A percentile compares a stretch with the other conserved stretches of the same genome.
Conservation (phyloP, 1,284 basidiomycete species). For the Stygiomarasmius scandens region DNA sequence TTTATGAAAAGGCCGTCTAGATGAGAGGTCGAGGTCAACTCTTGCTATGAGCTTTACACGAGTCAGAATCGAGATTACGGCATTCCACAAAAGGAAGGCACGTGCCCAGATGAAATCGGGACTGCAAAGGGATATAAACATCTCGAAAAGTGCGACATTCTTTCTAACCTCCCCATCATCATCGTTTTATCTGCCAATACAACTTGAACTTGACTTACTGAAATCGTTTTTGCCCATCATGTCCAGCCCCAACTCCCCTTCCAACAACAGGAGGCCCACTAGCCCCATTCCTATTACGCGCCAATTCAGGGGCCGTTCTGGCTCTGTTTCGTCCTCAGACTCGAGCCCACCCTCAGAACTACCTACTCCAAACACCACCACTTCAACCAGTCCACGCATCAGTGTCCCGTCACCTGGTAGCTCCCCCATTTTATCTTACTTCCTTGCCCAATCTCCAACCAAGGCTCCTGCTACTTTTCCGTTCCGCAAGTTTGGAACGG, state of each 20-base stretch:
- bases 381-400: slow-evolving; percentile 41
- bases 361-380: slow-evolving; percentile 45
- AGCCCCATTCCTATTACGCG: slow-evolving; percentile 66
- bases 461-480: slow-evolving; percentile 57
- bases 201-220: too few relatives aligned
- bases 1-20: not conserved
- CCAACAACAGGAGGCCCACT: slow-evolving; percentile 47
- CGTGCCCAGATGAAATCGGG: not conserved
- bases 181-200: slow-evolving; percentile 10
- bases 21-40: not conserved
- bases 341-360: slow-evolving; percentile 54
- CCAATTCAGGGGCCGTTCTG: slow-evolving; percentile 44
- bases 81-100: not conserved
- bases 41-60: not conserved
- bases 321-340: slow-evolving; percentile 57
- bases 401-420: slow-evolving; percentile 55
- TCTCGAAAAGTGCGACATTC: not conserved
- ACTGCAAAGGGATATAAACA: not conserved
- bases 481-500: slow-evolving; percentile 56
- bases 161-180: slow-evolving; percentile 1
- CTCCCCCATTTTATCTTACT: slow-evolving; percentile 72
- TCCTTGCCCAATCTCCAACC: slow-evolving; percentile 61
- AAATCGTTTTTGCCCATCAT: slow-evolving; percentile 25
- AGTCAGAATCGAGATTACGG: not conserved
- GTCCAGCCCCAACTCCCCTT: slow-evolving; percentile 30